Base-by-base conservation (phyloP, 345 rosid species). In the Pistacia integerrima region DNA sequence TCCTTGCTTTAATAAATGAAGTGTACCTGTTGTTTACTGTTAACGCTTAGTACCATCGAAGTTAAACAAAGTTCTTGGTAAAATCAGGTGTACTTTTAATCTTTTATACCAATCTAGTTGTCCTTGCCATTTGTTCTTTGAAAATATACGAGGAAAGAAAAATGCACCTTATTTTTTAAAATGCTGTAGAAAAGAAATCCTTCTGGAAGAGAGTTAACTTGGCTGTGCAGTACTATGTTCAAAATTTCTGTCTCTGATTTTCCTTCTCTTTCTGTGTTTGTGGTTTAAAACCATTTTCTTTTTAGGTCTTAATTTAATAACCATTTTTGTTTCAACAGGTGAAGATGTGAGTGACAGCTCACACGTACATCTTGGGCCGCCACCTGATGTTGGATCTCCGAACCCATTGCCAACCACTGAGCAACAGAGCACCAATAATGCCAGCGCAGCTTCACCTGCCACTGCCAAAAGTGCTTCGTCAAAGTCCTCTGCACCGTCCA, bases 331-430 rank as follows among this genome's bases (percentile, higher is more conserved):
- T 4, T 60, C 7, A 38, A 38, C 84, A 80, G 88, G 86, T 74
- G 33, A 80, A 71, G 81, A 74, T 30, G 62, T 28, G 33, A 78
- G 70, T 52, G 73, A 74, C 59, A 66, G 51, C 28, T 52, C 70
- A 57, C 73, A 72, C 2, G 60, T 44, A 17, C 67, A 74, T 18
- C 52, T 67, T 36, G 28, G 70, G 7, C 82, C 81, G 35, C 79
- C 82, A 41, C 69, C 80, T 8, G 38, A 30, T 4, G 71, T 35
- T 51, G 60, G 67, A 36, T 77, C 82, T 38, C 78, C 81, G 10
- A 69, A 44, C 20, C 74, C 82, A 8, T 73, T 82, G 77, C 88
- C 88, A 25, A 63, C 85, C 17, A 80, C 63, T 9, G 75, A 83
- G 63, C 84, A 76, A 41, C 84, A 79, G 55, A 79, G 75, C 83